These are phyloP conservation scores for Wickerhamiella parazyma DNA, from an alignment of 805 yeast species.

Conservation along the genomic window DNA sequence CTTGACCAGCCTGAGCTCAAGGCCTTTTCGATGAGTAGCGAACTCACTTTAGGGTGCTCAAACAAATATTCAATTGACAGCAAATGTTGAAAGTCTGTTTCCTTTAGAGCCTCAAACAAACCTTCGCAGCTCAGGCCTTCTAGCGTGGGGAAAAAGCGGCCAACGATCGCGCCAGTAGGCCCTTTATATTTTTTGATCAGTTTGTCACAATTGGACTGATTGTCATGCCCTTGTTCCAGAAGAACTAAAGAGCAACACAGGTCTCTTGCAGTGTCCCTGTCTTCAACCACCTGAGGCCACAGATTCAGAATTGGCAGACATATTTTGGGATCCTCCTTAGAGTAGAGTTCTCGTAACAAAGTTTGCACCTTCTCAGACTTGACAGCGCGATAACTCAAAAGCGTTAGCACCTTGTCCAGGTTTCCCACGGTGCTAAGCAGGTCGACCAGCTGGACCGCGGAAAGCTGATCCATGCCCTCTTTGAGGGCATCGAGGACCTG, in stretches of 20 bases:
- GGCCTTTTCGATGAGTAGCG: not conserved
- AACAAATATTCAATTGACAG: not conserved
- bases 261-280: not conserved
- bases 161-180: not conserved
- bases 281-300: not conserved
- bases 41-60: conserved; percentile 1
- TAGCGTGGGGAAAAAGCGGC: not conserved
- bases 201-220: not conserved
- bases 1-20: not conserved
- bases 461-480: conserved; percentile 9
- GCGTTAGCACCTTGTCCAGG: not conserved
- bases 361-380: not conserved
- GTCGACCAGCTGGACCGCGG: conserved; percentile 12
- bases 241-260: not conserved
- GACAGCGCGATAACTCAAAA: not conserved
- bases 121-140: not conserved
- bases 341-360: not conserved
- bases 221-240: not conserved
- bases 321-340: not conserved
- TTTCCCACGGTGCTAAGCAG: not conserved
- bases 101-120: not conserved
- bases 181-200: not conserved
- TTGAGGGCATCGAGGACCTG: not conserved
- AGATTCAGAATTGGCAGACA: not conserved
- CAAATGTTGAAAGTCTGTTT: not conserved